Evolutionary conservation across 352 stramenopile species (phyloP), one percentile per base, ranked within the genome.

Genomic region (Labyrinthula sp.): DNA sequence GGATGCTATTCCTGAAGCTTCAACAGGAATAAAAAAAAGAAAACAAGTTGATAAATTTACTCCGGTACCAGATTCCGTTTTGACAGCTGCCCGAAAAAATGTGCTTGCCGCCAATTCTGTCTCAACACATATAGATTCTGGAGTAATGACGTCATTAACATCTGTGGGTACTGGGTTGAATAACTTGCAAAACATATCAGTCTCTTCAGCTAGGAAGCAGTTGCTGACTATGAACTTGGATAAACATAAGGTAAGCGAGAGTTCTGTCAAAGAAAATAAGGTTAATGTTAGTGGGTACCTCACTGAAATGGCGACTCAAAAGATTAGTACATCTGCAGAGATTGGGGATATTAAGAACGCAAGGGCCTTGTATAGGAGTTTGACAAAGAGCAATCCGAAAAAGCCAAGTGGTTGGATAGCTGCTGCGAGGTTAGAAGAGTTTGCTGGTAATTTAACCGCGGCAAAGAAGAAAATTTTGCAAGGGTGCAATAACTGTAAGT

Each of bases 281-380:
- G 77, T 99, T 20, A 85, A 97, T 63, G 82, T 86, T 0, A 84
- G 93, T 58, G 87, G 89, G 5, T 99, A 97, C 62, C 57, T 97
- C n/a, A 97, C 88, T 52, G 26, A 18, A 8, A 46, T 65, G 10
- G 10, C 40, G 2, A 89, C 65, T 41, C 47, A 89, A 29, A 90
- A 91, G 54, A 73, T 94, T 30, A 78, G 15, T 24, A 80, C 71
- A 18, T 77, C 89, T 45, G 75, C 81, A 0, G 79, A 96, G 61
- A 82, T 97, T 28, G 84, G 82, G 17, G 89, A 99, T 63, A 93
- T 97, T 30, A 89, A 96, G 56, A 97, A 97, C 57, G 88, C 88
- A 15, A 70, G 88, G 6, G 59, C 95, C 30, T 60, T 97, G 9
- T 69, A 97, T 7, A 84, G 84, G 40, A 92, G 73, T 0, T 80